These are phyloP conservation scores for Coprinopsis strossmayeri DNA, from an alignment of 768 basidiomycete genomes.

Conservation along the genomic window DNA sequence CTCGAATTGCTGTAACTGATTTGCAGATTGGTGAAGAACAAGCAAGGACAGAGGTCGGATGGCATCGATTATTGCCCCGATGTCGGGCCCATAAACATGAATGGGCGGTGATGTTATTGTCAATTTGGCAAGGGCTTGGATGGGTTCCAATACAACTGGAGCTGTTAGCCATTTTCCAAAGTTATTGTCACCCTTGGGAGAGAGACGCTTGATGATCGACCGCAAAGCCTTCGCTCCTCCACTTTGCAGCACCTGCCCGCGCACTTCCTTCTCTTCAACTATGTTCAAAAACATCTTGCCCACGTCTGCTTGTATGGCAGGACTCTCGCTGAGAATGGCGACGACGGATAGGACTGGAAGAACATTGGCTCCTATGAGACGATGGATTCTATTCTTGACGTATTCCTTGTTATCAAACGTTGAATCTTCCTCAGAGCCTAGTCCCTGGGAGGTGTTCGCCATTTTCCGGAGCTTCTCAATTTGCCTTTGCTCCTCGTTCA, in stretches of 20 bases:
- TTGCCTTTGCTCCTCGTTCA: constrained; percentile 79
- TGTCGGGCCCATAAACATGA: constrained; percentile 85
- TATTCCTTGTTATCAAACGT: constrained; percentile 57
- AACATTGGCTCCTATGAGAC: constrained; percentile 54
- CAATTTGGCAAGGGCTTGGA: constrained; percentile 90
- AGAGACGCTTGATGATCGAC: constrained; percentile 45
- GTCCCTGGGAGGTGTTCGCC: constrained; percentile 40
- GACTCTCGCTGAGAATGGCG: constrained; percentile 54
- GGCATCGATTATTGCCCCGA: constrained; percentile 72
- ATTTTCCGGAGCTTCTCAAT: constrained; percentile 74
- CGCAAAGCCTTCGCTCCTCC: constrained; percentile 70
- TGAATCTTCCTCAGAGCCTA: constrained; percentile 25
- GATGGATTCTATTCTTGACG: constrained; percentile 56
- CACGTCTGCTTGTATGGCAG: constrained; percentile 48
- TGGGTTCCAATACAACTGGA: constrained; percentile 43
- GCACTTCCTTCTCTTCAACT: constrained; percentile 69
- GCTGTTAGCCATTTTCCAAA: constrained; percentile 18
- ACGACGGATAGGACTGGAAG: constrained; percentile 56
- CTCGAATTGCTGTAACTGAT: constrained; percentile 83
- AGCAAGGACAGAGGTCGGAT: constrained; percentile 75
- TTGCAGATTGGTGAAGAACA: constrained; percentile 62
- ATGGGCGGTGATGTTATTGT: constrained; percentile 88
- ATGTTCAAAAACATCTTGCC: constrained; percentile 65
- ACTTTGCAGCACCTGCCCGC: constrained; percentile 69
- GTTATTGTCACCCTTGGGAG: constrained; percentile 24